Evolutionary conservation across 352 stramenopile genomes (phyloP).

Genomic region (Hyaloperonospora arabidopsidis): DNA sequence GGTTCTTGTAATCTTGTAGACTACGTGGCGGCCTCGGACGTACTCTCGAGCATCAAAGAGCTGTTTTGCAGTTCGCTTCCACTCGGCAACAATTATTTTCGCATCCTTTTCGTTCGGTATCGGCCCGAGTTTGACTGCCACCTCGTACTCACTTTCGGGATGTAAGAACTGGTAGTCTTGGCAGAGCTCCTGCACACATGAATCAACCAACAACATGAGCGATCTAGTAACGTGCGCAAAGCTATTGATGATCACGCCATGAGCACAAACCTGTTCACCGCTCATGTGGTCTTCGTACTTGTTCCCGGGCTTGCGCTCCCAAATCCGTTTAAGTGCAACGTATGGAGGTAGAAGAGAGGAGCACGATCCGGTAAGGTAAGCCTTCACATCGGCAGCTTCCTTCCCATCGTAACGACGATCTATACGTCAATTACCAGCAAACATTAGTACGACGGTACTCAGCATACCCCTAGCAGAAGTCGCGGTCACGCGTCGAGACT

Average conservation of each 20-base stretch:
- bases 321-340: constrained; percentile 53
- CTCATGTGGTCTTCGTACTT: constrained; percentile 78
- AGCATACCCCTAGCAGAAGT: too few species aligned
- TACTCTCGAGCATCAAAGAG: constrained; percentile 49
- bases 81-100: constrained; percentile 47
- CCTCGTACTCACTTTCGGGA: constrained; percentile 66
- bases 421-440: constrained; percentile 15
- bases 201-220: constrained; percentile 7
- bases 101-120: constrained; percentile 37
- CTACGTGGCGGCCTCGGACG: constrained; percentile 5
- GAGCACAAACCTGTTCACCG: constrained; percentile 46
- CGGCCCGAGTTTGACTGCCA: constrained; percentile 66
- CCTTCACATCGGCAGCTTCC: constrained; percentile 31
- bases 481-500: not conserved
- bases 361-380: constrained; percentile 39
- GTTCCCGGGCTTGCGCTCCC: constrained; percentile 71
- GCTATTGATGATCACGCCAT: not conserved
- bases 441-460: not conserved
- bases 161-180: constrained; percentile 82
- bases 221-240: not conserved
- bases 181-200: constrained; percentile 52
- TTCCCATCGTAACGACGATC: constrained; percentile 60
- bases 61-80: constrained; percentile 41
- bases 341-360: constrained; percentile 50
- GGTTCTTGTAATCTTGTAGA: not conserved